phyloP scores from a whole-genome alignment of 768 basidiomycete species.

The Candolleomyces eurysporus region DNA sequence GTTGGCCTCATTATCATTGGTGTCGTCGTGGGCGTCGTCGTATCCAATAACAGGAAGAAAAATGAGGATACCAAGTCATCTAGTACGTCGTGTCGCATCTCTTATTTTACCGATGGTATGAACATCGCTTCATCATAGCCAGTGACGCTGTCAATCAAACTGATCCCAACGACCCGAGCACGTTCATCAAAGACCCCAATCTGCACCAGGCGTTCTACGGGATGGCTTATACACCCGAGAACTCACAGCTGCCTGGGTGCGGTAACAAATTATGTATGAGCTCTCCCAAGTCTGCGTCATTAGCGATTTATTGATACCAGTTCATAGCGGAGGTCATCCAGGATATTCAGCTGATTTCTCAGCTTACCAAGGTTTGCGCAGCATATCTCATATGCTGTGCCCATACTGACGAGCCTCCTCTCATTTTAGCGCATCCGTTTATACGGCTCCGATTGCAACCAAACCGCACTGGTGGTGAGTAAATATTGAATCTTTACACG shows the following conservation, averaged over 20 bases:
- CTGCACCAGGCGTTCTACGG: constrained; percentile 81
- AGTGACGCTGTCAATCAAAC: constrained; percentile 23
- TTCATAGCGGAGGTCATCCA: constrained; percentile 53
- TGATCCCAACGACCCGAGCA: constrained; percentile 67
- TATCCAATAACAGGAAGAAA: constrained; percentile 39
- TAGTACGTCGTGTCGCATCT: not conserved
- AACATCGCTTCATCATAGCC: too few relatives aligned
- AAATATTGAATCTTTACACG: not conserved
- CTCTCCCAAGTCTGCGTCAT: too few relatives aligned
- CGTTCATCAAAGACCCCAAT: constrained; percentile 66
- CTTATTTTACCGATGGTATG: not conserved
- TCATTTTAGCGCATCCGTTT: constrained; percentile 60
- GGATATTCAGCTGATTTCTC: constrained; percentile 83
- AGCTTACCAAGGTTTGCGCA: constrained; percentile 61
- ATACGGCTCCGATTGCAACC: constrained; percentile 88
- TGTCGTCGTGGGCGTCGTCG: constrained; percentile 56
- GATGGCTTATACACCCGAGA: constrained; percentile 81
- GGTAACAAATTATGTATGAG: constrained; percentile 45
- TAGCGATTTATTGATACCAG: not conserved
- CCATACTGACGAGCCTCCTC: too few relatives aligned
- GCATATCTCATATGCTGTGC: too few relatives aligned
- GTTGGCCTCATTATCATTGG: constrained; percentile 45
- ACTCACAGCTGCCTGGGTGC: constrained; percentile 70
- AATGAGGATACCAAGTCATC: constrained; percentile 14
- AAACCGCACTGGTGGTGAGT: constrained; percentile 69